phyloP scores from a whole-genome alignment of 192 early-diverging fungal species.

The Backusella morwellensis region DNA sequence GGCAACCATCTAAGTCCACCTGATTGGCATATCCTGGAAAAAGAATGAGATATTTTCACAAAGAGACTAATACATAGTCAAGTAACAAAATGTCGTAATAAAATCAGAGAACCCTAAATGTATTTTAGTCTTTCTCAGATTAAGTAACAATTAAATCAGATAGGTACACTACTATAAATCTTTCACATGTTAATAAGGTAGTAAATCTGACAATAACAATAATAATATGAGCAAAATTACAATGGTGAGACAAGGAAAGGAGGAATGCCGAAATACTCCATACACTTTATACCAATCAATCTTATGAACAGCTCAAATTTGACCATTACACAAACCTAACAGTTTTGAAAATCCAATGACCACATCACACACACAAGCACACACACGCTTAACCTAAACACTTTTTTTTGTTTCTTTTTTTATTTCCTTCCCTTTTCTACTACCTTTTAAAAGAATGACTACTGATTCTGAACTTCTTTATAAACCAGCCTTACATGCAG shows the following conservation, averaged over 20 bases:
- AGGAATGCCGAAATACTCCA: neutral
- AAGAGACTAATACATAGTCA: neutral
- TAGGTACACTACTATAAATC: neutral
- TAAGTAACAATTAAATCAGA: neutral
- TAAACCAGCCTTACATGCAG: neutral
- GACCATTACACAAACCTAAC: constrained; percentile 1
- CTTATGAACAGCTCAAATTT: neutral
- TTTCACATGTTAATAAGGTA: neutral
- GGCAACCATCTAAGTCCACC: neutral
- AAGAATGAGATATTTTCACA: neutral
- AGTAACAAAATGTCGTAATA: neutral
- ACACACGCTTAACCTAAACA: neutral
- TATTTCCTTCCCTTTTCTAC: neutral
- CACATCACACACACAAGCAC: neutral
- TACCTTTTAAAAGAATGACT: neutral
- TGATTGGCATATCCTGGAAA: neutral
- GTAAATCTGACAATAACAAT: neutral
- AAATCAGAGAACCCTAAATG: neutral
- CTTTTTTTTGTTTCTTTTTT: neutral
- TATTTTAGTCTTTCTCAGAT: neutral
- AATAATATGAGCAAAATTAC: neutral
- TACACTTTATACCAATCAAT: neutral
- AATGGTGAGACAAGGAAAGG: neutral
- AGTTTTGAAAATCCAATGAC: neutral
- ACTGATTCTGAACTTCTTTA: neutral